Percentiles rank a stretch among this genome's conserved stretches.
These are phyloP conservation scores for Eragrostis tef DNA, from an alignment of 202 grass and related monocot species.

Conservation along the genomic window DNA sequence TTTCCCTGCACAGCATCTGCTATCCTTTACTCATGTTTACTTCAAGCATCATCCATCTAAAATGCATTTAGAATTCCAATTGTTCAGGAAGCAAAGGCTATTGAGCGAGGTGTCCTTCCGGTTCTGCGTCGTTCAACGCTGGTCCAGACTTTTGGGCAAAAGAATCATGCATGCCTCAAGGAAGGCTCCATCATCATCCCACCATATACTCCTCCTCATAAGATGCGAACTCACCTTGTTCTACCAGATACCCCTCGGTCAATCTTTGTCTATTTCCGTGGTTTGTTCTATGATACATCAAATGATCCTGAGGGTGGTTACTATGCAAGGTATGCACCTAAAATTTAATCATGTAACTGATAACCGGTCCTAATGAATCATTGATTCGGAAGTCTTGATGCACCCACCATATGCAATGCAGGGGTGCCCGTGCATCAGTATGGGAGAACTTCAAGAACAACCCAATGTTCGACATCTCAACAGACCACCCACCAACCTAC, in stretches of 20 bases:
- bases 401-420: constrained; percentile 43
- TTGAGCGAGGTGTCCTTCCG: constrained; percentile 74
- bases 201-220: constrained; percentile 87
- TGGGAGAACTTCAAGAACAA: too few species aligned
- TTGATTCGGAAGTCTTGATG: constrained; percentile 25
- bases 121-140: constrained; percentile 81
- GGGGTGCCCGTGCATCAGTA: constrained; percentile 64
- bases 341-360: not conserved
- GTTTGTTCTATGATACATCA: constrained; percentile 83
- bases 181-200: constrained; percentile 92
- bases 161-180: constrained; percentile 85
- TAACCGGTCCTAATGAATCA: constrained; percentile 23
- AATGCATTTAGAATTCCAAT: not conserved
- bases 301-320: constrained; percentile 90
- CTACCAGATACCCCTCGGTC: constrained; percentile 73
- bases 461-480: too few species aligned
- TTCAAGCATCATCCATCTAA: constrained; percentile 23
- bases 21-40: not conserved
- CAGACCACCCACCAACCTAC: too few species aligned
- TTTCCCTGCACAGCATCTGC: not conserved
- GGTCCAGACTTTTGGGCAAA: constrained; percentile 91
- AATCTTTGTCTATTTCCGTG: constrained; percentile 93
- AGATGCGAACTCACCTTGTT: constrained; percentile 87
- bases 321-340: constrained; percentile 58
- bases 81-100: constrained; percentile 84